phyloP scores from a whole-genome alignment of 306 rosid genomes.

The Oxytropis ochrocephala region DNA sequence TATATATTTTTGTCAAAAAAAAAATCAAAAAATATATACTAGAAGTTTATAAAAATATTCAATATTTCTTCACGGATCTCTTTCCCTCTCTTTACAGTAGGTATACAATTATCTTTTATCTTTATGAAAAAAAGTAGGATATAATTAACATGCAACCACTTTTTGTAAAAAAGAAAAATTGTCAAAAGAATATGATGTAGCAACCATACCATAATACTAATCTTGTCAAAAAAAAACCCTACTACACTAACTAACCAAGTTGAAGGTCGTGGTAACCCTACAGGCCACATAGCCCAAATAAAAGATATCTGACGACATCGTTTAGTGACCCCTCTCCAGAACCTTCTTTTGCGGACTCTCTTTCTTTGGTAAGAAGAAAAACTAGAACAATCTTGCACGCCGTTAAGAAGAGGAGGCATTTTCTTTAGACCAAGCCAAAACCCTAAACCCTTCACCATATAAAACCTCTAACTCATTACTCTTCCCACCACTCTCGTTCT shows the following conservation, averaged over 20 bases:
- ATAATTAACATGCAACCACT: not conserved
- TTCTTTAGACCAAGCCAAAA: not conserved
- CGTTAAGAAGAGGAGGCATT: not conserved
- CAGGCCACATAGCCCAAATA: not conserved
- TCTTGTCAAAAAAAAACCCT: too few relatives aligned
- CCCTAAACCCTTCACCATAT: conserved; percentile 23
- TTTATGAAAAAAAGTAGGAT: not conserved
- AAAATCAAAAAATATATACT: too few relatives aligned
- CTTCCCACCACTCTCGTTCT: not conserved
- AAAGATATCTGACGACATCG: conserved; percentile 9
- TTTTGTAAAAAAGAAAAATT: too few relatives aligned
- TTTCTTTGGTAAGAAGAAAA: not conserved
- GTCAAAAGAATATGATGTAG: too few relatives aligned
- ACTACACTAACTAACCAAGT: too few relatives aligned
- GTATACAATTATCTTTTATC: not conserved
- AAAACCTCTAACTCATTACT: not conserved
- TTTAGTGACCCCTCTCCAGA: conserved; percentile 27
- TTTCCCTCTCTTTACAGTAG: not conserved
- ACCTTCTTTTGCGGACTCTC: conserved; percentile 25
- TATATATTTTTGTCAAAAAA: too few relatives aligned
- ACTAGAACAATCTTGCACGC: conserved; percentile 32
- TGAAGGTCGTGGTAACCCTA: not conserved
- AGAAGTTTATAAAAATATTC: too few relatives aligned
- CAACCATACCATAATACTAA: too few relatives aligned
- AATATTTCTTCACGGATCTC: not conserved